Evolutionary conservation across 495 filamentous ascomycete genomes (phyloP), one percentile per base, ranked within the genome.

Genomic region (Rhypophila decipiens): DNA sequence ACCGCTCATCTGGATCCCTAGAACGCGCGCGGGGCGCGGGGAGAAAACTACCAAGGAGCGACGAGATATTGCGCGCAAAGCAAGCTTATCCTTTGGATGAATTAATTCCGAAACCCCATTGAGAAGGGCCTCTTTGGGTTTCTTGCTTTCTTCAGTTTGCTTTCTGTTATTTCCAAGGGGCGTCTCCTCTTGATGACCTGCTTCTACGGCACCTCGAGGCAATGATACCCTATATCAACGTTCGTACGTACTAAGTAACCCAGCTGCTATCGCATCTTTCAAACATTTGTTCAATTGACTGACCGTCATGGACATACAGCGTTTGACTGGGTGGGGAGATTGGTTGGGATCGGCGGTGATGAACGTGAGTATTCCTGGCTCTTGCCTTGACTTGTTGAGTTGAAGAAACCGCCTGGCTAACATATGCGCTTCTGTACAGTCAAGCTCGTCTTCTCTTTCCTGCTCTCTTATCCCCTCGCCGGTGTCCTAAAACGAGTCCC

Each of bases 381-480:
- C 2, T n/a, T n/a, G n/a, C n/a, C 11, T 4, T 22, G n/a, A 20
- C 21, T 11, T 45, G 3, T 31, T 21, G 13, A 5, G 31, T 21
- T n/a, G 4, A 13, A 7, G 17, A 23, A n/a, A 15, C 17, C 24
- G 12, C 19, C 8, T 2, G 22, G 37, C 41, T 52, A 46, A 46
- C 45, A 42, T 45, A 49, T 49, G 49, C 51, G 41, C 52, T 55
- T 50, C 38, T 31, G 27, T n/a, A 45, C 49, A 97, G 91, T 98
- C 44, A 98, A 98, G 61, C 84, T 97, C 61, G 83, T 96, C 55
- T 82, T 82, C 64, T 88, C 88, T 13, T 91, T 98, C 65, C 75
- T 97, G 35, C 65, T 96, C 22, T 96, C 94, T 24, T 98, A 96
- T 63, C 93, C 93, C 10, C 77, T 98, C 43, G 88, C 91, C 37